A percentile compares a stretch with the other conserved stretches of the same genome.
These are phyloP conservation scores for Dalechampia spathulata DNA, from an alignment of 441 rosid species.

Conservation along the genomic window DNA sequence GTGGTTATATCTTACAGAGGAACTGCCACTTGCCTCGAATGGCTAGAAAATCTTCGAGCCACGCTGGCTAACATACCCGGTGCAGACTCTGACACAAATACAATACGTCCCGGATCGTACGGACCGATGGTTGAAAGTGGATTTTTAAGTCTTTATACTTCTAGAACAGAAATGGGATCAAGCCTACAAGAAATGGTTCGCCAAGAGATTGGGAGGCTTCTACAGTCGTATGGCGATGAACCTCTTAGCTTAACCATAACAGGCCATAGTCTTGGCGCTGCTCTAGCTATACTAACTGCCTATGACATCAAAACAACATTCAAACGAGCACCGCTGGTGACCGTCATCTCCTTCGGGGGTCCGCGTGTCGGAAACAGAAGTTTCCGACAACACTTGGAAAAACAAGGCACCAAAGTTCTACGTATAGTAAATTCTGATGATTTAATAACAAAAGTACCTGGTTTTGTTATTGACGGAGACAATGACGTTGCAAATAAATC, in stretches of 20 bases:
- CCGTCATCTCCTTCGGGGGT: slow-evolving; percentile 77
- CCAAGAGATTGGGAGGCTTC: slow-evolving; percentile 44
- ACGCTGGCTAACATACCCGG: slow-evolving; percentile 40
- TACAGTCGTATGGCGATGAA: slow-evolving; percentile 49
- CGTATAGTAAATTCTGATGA: slow-evolving; percentile 77
- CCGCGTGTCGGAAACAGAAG: slow-evolving; percentile 72
- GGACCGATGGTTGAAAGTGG: slow-evolving; percentile 78
- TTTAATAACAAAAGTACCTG: slow-evolving; percentile 68
- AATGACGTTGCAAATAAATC: slow-evolving; percentile 7
- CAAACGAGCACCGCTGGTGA: slow-evolving; percentile 43
- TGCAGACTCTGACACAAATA: background rate
- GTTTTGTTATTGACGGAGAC: slow-evolving; percentile 45
- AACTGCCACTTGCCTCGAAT: slow-evolving; percentile 75
- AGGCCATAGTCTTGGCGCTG: slow-evolving; percentile 69
- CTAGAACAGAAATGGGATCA: slow-evolving; percentile 25
- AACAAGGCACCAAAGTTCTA: slow-evolving; percentile 53
- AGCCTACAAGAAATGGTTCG: slow-evolving; percentile 59
- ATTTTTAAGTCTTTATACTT: slow-evolving; percentile 66
- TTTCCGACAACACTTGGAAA: slow-evolving; percentile 46
- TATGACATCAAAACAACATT: slow-evolving; percentile 55
- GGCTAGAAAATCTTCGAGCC: slow-evolving; percentile 81
- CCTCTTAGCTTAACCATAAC: slow-evolving; percentile 72
- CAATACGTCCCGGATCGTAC: background rate
- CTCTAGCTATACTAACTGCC: slow-evolving; percentile 58
- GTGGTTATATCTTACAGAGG: slow-evolving; percentile 67